These are phyloP conservation scores for Skeletonema tropicum DNA, from an alignment of 108 stramenopile genomes.

Conservation along the genomic window DNA sequence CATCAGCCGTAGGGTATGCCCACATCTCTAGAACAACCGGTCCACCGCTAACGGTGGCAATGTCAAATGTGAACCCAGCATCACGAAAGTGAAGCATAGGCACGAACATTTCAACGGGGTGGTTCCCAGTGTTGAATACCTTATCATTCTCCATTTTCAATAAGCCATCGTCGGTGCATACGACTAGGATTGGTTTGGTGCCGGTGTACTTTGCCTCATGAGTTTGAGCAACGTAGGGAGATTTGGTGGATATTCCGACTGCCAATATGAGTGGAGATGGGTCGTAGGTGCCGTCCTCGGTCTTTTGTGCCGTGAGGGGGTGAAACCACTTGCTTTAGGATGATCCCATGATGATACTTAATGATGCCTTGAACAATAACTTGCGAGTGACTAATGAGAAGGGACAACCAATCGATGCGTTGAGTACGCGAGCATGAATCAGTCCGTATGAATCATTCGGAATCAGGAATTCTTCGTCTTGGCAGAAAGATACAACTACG, in stretches of 20 bases:
- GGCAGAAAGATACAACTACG: no score
- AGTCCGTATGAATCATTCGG: no score
- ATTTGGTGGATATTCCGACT: neutral
- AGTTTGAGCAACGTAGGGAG: neutral
- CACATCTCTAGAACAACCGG: constrained; percentile 31
- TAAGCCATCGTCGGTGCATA: constrained; percentile 33
- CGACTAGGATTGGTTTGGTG: constrained; percentile 27
- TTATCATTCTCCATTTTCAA: constrained; percentile 29
- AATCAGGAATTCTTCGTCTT: no score
- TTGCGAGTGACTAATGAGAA: no score
- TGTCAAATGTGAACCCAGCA: constrained; percentile 41
- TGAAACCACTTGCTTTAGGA: neutral
- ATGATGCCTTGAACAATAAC: no score
- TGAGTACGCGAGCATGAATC: no score
- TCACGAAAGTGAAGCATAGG: constrained; percentile 37
- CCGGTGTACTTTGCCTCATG: constrained; percentile 23
- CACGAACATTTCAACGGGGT: constrained; percentile 28
- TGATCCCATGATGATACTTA: neutral
- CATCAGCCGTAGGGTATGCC: constrained; percentile 32
- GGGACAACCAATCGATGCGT: no score
- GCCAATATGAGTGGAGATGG: neutral
- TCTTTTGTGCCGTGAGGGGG: constrained; percentile 1
- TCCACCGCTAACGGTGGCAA: constrained; percentile 17
- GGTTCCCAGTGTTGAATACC: constrained; percentile 36
- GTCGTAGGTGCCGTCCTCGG: neutral